Evolutionary conservation across 2,329 filamentous ascomycete genomes (phyloP).

Genomic region (Penicillium sclerotigenum): DNA sequence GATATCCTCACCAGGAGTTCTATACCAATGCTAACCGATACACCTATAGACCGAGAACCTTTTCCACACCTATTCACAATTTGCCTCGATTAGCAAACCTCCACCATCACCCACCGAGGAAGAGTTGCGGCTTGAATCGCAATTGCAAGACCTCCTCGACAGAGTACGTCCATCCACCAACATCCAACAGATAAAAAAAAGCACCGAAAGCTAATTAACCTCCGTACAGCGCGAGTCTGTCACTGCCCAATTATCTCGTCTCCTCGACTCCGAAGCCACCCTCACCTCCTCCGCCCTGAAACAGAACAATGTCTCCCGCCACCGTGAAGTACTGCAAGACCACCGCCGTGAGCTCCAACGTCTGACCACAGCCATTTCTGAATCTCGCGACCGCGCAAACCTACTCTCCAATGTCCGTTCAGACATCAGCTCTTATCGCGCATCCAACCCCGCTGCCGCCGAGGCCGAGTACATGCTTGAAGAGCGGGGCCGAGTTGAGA

Average conservation of each 20-base stretch:
- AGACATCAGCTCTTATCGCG: conserved; percentile 86
- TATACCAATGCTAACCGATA: conserved; percentile 15
- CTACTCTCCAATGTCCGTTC: conserved; percentile 85
- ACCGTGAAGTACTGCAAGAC: conserved; percentile 83
- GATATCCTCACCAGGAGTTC: neutral
- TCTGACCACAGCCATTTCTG: conserved; percentile 67
- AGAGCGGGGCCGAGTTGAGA: conserved; percentile 80
- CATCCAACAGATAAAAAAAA: neutral
- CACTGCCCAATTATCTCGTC: conserved; percentile 76
- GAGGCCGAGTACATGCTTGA: conserved; percentile 98
- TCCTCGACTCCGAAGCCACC: conserved; percentile 87
- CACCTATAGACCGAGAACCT: conserved; percentile 68
- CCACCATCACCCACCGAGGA: conserved; percentile 81
- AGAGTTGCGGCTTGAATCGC: conserved; percentile 72
- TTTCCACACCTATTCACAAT: conserved; percentile 77
- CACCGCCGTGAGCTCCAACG: conserved; percentile 80
- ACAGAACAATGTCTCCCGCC: conserved; percentile 88
- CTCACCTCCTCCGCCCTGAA: conserved; percentile 90
- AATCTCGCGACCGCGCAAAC: conserved; percentile 82
- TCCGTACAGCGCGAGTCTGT: conserved; percentile 69
- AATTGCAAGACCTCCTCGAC: conserved; percentile 79
- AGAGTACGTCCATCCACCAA: conserved; percentile 18
- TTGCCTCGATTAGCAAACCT: conserved; percentile 73
- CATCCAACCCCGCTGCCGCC: conserved; percentile 72
- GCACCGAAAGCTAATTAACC: conserved; percentile 7